Percentiles rank a stretch among this genome's conserved stretches.
phyloP scores from a whole-genome alignment of 2,329 filamentous ascomycete species.

The Claviceps purpurea region DNA sequence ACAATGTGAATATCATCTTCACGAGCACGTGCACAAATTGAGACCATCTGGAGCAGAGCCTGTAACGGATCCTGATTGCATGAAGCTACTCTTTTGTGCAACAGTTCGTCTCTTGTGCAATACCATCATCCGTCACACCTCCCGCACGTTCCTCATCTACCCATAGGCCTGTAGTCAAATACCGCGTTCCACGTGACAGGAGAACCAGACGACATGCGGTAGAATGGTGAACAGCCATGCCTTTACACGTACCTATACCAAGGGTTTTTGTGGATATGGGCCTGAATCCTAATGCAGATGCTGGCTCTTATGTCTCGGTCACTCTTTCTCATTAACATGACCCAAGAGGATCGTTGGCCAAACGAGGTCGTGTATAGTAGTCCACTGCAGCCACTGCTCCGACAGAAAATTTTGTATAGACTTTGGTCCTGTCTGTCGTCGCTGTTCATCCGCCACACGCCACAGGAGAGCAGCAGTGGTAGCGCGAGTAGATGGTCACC shows the following conservation, averaged over 20 bases:
- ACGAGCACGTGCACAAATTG: not conserved
- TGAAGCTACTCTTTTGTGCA: too few relatives aligned
- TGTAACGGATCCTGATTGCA: too few relatives aligned
- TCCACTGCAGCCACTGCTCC: not conserved
- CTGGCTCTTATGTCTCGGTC: too few relatives aligned
- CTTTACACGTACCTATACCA: too few relatives aligned
- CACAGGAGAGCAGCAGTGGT: not conserved
- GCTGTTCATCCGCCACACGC: not conserved
- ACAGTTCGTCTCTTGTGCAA: too few relatives aligned
- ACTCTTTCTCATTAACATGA: too few relatives aligned
- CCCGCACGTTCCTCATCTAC: conserved; percentile 14
- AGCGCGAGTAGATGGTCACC: not conserved
- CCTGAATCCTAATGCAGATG: too few relatives aligned
- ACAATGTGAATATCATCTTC: too few relatives aligned
- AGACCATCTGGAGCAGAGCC: not conserved
- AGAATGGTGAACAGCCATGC: not conserved
- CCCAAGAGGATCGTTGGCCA: not conserved
- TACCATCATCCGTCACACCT: not conserved
- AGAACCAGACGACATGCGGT: conserved; percentile 9
- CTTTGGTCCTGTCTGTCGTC: not conserved
- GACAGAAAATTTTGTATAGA: not conserved
- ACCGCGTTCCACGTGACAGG: conserved; percentile 10
- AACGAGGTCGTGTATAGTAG: not conserved
- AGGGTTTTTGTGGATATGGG: too few relatives aligned
- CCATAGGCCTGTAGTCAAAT: conserved; percentile 20